Base-by-base conservation (phyloP, 768 basidiomycete species). In the Leucocoprinus leucothites region DNA sequence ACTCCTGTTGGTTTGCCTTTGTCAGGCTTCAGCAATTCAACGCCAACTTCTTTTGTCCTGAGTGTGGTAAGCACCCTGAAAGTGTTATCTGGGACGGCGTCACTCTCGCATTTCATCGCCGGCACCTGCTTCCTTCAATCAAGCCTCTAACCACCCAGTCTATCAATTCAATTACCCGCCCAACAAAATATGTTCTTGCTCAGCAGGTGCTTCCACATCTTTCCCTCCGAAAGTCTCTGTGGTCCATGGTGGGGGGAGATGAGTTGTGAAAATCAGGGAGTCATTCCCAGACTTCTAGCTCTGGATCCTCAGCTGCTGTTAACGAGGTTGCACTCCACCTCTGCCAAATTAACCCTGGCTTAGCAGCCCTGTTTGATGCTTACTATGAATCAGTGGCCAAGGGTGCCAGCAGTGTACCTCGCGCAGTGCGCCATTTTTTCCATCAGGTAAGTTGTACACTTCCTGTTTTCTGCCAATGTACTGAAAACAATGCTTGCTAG, bases 61-160 rank as follows among this genome's bases (percentile, higher is more conserved):
- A 8, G 3, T 73, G 69, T 61, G 68, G 69, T 0, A 60, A 62
- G 0, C 40, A 44, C 28, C 71, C 69, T 2, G 63, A 66, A 24
- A 58, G 60, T n/a, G 62, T 63, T 8, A 72, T 73, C 19, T 70
- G 66, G 61, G 70, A 73, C 55, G 68, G 71, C 3, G 66, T 71
- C 0, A 68, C 66, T 2, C 48, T 72, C 14, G 61, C 67, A 2
- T 73, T 68, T 53, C 64, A 60, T 45, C 52, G 57, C 9, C 67
- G 69, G 48, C 66, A 69, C 41, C 48, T 70, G 1, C 56, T 57
- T 0, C 43, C 60, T 2, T 57, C 64, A 1, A 59, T 71, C 11
- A 28, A 54, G 13, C 69, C 69, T 0, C 70, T 69, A 0, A 71
- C 68, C 22, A 67, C 35, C 68, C 71, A 18, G 58, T 44, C 16